Conservation (phyloP, 805 yeast species). For the Teunomyces funiuensis region DNA sequence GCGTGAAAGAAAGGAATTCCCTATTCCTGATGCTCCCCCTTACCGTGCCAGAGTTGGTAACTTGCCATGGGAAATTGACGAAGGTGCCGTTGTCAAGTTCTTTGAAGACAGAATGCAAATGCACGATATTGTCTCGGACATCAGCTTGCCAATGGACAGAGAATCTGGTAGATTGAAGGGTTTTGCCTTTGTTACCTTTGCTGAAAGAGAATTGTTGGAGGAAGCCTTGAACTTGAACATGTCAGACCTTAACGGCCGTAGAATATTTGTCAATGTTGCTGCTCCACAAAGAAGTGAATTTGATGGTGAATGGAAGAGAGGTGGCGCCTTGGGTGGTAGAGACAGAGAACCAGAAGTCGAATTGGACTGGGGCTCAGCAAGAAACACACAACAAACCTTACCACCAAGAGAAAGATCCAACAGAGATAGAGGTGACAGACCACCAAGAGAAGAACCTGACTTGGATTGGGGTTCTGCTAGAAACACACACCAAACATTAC, state of each 20-base stretch:
- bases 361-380: slow-evolving; percentile 58
- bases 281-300: slow-evolving; percentile 52
- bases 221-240: slow-evolving; percentile 49
- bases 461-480: slow-evolving; percentile 45
- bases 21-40: slow-evolving; percentile 91
- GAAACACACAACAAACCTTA: slow-evolving; percentile 33
- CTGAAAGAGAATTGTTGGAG: slow-evolving; percentile 46
- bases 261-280: slow-evolving; percentile 55
- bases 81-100: slow-evolving; percentile 60
- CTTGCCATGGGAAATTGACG: slow-evolving; percentile 78
- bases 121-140: slow-evolving; percentile 52
- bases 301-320: slow-evolving; percentile 44
- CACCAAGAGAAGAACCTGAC: slow-evolving; percentile 37
- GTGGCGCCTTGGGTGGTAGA: slow-evolving; percentile 11
- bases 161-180: slow-evolving; percentile 61
- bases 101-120: slow-evolving; percentile 58
- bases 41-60: slow-evolving; percentile 86
- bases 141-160: slow-evolving; percentile 72
- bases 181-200: slow-evolving; percentile 54
- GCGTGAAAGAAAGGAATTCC: slow-evolving; percentile 65
- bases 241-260: slow-evolving; percentile 48
- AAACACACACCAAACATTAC: slow-evolving; percentile 27
- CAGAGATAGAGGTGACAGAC: slow-evolving; percentile 22
- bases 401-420: slow-evolving; percentile 29
- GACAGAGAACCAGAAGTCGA: slow-evolving; percentile 50